Evolutionary conservation across 2,329 filamentous ascomycete genomes (phyloP).

Genomic region (Colletotrichum noveboracense): DNA sequence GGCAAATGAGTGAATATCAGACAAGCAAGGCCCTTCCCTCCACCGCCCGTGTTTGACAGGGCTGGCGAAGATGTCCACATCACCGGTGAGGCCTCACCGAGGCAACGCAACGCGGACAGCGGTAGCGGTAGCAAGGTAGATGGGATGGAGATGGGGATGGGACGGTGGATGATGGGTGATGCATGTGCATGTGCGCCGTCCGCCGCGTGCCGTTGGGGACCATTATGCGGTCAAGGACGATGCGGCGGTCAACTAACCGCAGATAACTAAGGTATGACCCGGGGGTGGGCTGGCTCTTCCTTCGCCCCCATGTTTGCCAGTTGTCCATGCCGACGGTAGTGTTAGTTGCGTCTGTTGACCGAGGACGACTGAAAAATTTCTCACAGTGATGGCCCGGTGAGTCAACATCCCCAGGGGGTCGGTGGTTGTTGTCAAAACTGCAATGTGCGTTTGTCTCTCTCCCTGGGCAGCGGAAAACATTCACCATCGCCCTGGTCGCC

Average conservation of each 20-base stretch:
- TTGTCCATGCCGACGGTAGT: not conserved
- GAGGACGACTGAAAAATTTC: not conserved
- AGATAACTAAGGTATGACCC: not conserved
- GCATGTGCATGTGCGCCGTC: not conserved
- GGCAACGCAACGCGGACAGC: not conserved
- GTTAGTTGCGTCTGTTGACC: not conserved
- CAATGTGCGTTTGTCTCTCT: not conserved
- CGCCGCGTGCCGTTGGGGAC: not conserved
- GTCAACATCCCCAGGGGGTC: conserved; percentile 4
- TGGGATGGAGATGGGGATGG: not conserved
- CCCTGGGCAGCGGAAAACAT: not conserved
- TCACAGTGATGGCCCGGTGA: conserved; percentile 3
- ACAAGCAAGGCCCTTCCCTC: not conserved
- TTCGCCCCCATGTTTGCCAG: not conserved
- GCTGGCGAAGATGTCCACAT: not conserved
- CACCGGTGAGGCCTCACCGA: conserved; percentile 17
- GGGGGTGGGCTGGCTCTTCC: not conserved
- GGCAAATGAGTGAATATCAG: conserved; percentile 8
- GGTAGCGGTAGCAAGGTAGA: not conserved
- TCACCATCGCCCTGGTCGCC: not conserved
- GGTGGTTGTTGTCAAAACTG: not conserved
- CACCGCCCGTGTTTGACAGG: conserved; percentile 6
- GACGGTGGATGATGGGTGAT: not conserved
- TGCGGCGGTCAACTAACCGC: not conserved
- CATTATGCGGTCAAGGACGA: not conserved